phyloP scores from a whole-genome alignment of 2,329 filamentous ascomycete genomes.

The Curvularia verruculosa region DNA sequence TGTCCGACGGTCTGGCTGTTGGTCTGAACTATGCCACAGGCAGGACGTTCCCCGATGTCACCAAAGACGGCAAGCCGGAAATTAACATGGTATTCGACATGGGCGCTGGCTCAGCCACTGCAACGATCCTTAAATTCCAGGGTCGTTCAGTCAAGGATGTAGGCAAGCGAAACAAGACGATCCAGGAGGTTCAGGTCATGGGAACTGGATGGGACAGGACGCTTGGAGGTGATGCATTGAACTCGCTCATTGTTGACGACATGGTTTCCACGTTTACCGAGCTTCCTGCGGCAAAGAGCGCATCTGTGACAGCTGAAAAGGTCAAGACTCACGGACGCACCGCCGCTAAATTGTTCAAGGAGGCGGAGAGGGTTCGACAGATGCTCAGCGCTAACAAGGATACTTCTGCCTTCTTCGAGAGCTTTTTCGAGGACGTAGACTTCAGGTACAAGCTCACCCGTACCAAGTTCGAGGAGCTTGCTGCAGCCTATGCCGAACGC shows the following conservation, averaged over 20 bases:
- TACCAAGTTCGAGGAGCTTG: slow-evolving; percentile 79
- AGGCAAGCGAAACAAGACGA: slow-evolving; percentile 92
- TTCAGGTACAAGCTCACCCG: slow-evolving; percentile 90
- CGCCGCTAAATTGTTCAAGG: slow-evolving; percentile 89
- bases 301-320: slow-evolving; percentile 65
- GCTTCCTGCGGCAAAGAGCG: slow-evolving; percentile 66
- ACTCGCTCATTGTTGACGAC: slow-evolving; percentile 85
- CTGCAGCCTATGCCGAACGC: slow-evolving; percentile 69
- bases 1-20: slow-evolving; percentile 90
- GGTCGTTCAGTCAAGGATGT: slow-evolving; percentile 87
- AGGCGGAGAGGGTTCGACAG: slow-evolving; percentile 84
- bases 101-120: slow-evolving; percentile 93
- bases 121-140: slow-evolving; percentile 88
- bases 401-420: slow-evolving; percentile 81
- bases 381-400: slow-evolving; percentile 92
- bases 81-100: slow-evolving; percentile 96
- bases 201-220: slow-evolving; percentile 88
- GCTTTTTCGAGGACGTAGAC: slow-evolving; percentile 87
- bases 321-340: slow-evolving; percentile 80
- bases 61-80: slow-evolving; percentile 83
- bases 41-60: slow-evolving; percentile 84
- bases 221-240: slow-evolving; percentile 88
- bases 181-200: slow-evolving; percentile 91
- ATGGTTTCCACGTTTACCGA: slow-evolving; percentile 82
- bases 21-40: slow-evolving; percentile 94